Conservation (phyloP, 2,329 filamentous ascomycete genomes). For the Phaeosphaeria sp. region DNA sequence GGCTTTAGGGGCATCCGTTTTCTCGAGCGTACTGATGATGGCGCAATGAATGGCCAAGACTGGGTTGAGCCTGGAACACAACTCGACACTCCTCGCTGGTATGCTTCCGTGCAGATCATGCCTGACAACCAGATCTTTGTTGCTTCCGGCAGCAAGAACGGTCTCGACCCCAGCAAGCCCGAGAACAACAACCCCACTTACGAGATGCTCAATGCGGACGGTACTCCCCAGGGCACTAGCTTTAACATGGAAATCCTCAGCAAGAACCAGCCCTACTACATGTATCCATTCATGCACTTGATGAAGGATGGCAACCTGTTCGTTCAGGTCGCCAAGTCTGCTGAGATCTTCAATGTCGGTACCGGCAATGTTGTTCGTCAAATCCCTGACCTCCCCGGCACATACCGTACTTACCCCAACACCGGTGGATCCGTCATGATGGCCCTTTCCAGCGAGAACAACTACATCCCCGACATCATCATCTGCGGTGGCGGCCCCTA, state of each 20-base stretch:
- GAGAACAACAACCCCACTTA: constrained; percentile 70
- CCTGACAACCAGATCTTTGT: constrained; percentile 65
- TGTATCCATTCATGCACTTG: constrained; percentile 69
- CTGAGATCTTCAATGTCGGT: constrained; percentile 62
- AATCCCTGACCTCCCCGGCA: constrained; percentile 61
- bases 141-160: constrained; percentile 65
- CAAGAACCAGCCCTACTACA: constrained; percentile 67
- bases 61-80: constrained; percentile 65
- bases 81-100: constrained; percentile 64
- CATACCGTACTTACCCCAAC: constrained; percentile 67
- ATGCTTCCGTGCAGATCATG: constrained; percentile 66
- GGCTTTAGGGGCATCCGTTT: constrained; percentile 66
- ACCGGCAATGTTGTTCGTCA: constrained; percentile 53
- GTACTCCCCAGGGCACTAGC: constrained; percentile 56
- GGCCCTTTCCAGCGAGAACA: constrained; percentile 58
- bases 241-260: constrained; percentile 61
- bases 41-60: constrained; percentile 54
- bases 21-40: constrained; percentile 55
- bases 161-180: constrained; percentile 59
- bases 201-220: constrained; percentile 61
- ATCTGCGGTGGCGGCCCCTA: constrained; percentile 67
- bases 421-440: constrained; percentile 65
- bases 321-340: constrained; percentile 63
- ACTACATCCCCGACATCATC: constrained; percentile 61
- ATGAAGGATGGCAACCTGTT: constrained; percentile 64